Base-by-base conservation (phyloP, 805 yeast genomes). In the Yamadazyma tumulicola region DNA sequence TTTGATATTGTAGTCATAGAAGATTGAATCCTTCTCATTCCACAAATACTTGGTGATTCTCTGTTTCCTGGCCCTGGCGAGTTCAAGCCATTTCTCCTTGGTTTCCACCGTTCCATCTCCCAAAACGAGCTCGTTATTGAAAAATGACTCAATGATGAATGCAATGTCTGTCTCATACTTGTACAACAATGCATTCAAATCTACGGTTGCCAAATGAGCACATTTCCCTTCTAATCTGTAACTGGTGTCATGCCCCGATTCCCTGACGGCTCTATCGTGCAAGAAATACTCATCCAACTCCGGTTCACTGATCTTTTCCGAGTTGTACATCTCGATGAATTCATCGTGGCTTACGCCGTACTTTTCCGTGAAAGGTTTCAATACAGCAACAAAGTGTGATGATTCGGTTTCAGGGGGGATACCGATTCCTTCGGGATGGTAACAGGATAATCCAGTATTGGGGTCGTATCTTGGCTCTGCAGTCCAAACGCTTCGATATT, bases 341-440 rank as follows among this genome's bases (percentile, higher is more conserved):
- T 87, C 86, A 30, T 79, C 81, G 28, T 76, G 81, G 6, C 79
- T 51, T 10, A 59, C 43, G 2, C 69, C 58, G 52, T 85, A 64
- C 54, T 85, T 86, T 31, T 72, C 60, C 24, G 83, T 79, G 51
- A 74, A 86, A 3, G 91, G 88, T 32, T 59, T 51, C 46, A 91
- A 64, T 9, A 88, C 72, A 2, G 82, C 70, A 45, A 77, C 75
- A 52, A 91, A 91, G 64, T 93, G 98, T 2, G 86, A 78, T 0
- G 88, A 69, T 57, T 91, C 98, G 1, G 97, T 89, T 56, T 91
- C 98, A 5, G 97, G 97, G 4, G 98, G 97, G 26, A 91, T 77
- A n/a, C 97, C 97, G 18, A 74, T 43, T 14, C 97, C 97, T 35
- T 76, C 82, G 0, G 97, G 97, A 49, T 85, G 87, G 55, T 87